Evolutionary conservation across 345 rosid genomes (phyloP).

Genomic region (Ceriops zippeliana): DNA sequence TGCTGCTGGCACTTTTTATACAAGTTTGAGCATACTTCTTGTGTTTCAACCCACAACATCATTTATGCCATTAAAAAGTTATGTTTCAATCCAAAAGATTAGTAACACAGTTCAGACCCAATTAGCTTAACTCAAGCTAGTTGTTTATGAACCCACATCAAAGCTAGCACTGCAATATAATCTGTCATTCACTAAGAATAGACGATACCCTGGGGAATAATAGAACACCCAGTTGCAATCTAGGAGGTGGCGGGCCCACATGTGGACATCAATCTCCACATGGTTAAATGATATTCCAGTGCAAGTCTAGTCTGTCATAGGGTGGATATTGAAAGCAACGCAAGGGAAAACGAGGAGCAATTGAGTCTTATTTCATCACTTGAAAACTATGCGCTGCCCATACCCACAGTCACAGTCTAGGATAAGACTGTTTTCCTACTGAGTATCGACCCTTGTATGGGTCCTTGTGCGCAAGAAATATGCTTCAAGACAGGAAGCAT

Average conservation of each 20-base stretch:
- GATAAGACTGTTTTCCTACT: constrained; percentile 29
- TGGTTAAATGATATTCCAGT: constrained; percentile 6
- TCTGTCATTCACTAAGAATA: not conserved
- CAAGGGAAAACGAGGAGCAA: constrained; percentile 7
- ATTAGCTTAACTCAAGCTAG: not conserved
- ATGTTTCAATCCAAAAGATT: not conserved
- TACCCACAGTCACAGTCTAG: constrained; percentile 20
- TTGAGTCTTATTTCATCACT: constrained; percentile 23
- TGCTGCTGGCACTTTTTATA: too few species aligned
- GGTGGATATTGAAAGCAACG: constrained; percentile 2
- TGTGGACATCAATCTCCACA: constrained; percentile 8
- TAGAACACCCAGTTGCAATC: constrained; percentile 1
- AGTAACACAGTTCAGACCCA: not conserved
- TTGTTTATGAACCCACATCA: not conserved
- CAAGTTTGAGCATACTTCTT: too few species aligned
- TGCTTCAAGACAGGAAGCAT: constrained; percentile 44
- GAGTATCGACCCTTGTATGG: not conserved
- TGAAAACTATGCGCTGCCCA: constrained; percentile 35
- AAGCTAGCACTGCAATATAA: not conserved
- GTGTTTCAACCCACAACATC: too few species aligned
- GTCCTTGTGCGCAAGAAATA: constrained; percentile 8
- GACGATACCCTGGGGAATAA: not conserved
- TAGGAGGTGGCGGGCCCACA: constrained; percentile 10
- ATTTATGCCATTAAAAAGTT: too few species aligned
- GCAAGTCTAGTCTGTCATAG: constrained; percentile 20